Percentiles rank a stretch among this genome's conserved stretches.
Conservation (phyloP, 345 rosid genomes). For the Gossypium rotundifolium region DNA sequence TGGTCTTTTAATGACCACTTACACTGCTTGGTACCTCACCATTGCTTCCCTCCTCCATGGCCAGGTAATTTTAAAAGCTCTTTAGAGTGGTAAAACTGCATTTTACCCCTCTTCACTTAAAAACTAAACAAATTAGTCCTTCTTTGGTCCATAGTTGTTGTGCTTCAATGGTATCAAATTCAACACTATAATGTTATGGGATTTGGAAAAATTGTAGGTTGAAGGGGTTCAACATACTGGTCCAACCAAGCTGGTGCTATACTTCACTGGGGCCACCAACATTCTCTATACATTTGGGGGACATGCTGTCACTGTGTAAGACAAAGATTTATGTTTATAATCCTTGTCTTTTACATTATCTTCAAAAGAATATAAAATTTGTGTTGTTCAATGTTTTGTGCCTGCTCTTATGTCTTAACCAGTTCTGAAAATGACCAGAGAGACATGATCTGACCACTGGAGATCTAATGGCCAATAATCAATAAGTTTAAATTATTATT, state of each 20-base stretch:
- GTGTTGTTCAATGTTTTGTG: background rate
- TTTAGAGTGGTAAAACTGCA: conserved; percentile 2
- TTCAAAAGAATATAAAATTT: conserved; percentile 12
- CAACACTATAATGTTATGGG: background rate
- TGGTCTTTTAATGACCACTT: conserved; percentile 96
- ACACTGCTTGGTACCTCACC: conserved; percentile 98
- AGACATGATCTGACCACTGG: conserved; percentile 33
- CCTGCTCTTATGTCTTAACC: background rate
- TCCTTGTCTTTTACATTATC: conserved; percentile 33
- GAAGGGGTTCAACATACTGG: conserved; percentile 95
- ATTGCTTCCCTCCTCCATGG: conserved; percentile 91
- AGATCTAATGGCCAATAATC: conserved; percentile 9
- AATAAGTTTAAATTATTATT: too few relatives aligned
- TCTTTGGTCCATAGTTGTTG: background rate
- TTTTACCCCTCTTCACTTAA: conserved; percentile 21
- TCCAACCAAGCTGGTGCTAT: conserved; percentile 78
- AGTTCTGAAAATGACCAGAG: conserved; percentile 29
- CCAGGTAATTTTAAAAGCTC: conserved; percentile 44
- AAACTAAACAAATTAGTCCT: background rate
- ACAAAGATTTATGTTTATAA: conserved; percentile 9
- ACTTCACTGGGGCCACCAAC: conserved; percentile 99
- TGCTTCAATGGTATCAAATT: too few relatives aligned
- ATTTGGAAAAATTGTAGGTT: conserved; percentile 32
- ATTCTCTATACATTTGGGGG: conserved; percentile 99
- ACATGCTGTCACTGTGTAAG: conserved; percentile 99